Conservation (phyloP, 1,139 yeast genomes). For the Taphrina communis region DNA sequence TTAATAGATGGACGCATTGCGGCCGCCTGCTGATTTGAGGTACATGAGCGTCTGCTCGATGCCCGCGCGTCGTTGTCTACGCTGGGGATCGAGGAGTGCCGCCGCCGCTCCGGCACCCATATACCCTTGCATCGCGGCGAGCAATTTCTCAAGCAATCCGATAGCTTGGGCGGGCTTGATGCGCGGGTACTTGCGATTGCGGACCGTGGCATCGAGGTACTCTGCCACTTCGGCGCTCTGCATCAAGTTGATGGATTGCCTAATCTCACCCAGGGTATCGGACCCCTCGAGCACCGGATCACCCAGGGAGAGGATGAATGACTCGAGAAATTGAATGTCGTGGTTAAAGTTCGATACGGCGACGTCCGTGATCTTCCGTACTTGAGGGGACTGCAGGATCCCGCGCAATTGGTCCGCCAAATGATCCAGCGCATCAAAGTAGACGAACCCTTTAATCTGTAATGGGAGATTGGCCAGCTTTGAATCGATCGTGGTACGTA, state of each 20-base stretch:
- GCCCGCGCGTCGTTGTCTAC: constrained; percentile 16
- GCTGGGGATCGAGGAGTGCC: constrained; percentile 6
- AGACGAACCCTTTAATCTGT: constrained; percentile 75
- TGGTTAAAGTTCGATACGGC: constrained; percentile 66
- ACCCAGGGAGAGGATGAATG: constrained; percentile 57
- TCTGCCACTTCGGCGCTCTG: constrained; percentile 60
- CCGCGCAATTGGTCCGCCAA: constrained; percentile 70
- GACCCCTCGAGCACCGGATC: constrained; percentile 48
- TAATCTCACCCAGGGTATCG: constrained; percentile 62
- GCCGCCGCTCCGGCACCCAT: constrained; percentile 5
- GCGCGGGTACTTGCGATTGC: constrained; percentile 67
- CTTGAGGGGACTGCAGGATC: constrained; percentile 61
- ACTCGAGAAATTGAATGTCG: constrained; percentile 67
- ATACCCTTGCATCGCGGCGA: constrained; percentile 24
- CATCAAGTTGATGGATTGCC: constrained; percentile 65
- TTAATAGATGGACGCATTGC: constrained; percentile 12
- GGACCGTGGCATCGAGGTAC: constrained; percentile 60
- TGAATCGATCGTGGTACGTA: constrained; percentile 83
- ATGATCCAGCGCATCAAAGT: constrained; percentile 85
- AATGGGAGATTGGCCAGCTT: constrained; percentile 84
- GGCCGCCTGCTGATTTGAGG: constrained; percentile 17
- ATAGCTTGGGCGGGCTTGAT: constrained; percentile 66
- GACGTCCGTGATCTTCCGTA: constrained; percentile 53
- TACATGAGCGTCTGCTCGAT: constrained; percentile 30
- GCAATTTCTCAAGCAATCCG: constrained; percentile 57